phyloP scores from a whole-genome alignment of 1,139 yeast genomes.

The Keqinozyma sinolaborantium region DNA sequence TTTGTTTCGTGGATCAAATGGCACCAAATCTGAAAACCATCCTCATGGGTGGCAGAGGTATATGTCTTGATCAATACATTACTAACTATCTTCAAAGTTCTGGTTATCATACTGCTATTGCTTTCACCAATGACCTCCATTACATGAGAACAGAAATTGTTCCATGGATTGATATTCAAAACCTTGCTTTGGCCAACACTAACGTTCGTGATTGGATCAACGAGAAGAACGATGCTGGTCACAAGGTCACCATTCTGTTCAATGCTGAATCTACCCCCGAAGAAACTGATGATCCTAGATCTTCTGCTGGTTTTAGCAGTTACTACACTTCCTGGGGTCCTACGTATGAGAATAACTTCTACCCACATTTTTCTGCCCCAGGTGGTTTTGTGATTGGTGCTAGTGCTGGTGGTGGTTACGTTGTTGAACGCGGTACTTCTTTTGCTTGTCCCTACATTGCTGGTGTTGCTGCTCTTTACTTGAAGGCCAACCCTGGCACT shows the following conservation, averaged over 20 bases:
- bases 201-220: conserved; percentile 5
- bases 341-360: conserved; percentile 12
- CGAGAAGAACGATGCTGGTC: conserved; percentile 2
- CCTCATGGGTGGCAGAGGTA: too few species aligned
- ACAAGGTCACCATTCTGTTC: conserved; percentile 1
- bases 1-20: too few species aligned
- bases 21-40: too few species aligned
- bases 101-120: too few species aligned
- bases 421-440: conserved; percentile 12
- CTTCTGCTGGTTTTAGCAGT: conserved; percentile 6
- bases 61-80: too few species aligned
- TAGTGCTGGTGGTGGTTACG: conserved; percentile 5
- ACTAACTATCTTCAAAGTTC: too few species aligned
- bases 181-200: conserved; percentile 1
- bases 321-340: conserved; percentile 14
- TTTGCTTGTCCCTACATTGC: conserved; percentile 15
- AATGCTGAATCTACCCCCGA: not conserved
- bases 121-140: too few species aligned
- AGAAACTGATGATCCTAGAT: conserved; percentile 1
- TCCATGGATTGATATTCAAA: too few species aligned
- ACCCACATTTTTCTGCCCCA: conserved; percentile 14
- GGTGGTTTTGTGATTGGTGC: conserved; percentile 14
- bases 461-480: conserved; percentile 12
- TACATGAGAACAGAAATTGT: too few species aligned
- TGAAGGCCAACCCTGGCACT: too few species aligned